Base-by-base conservation (phyloP, 1,139 yeast species). In the Taphrina communis region DNA sequence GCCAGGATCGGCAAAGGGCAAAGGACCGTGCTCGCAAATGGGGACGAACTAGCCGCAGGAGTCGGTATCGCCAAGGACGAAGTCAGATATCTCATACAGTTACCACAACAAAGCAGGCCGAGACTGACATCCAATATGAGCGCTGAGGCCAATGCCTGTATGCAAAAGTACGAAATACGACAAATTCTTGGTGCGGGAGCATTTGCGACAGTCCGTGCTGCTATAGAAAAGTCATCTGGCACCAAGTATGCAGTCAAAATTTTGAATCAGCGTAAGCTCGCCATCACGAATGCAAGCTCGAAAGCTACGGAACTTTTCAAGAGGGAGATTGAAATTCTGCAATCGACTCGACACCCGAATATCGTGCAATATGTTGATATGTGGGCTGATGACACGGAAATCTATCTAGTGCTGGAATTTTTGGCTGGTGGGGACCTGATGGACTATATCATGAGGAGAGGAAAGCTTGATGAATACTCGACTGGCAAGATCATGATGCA, bases 161-260 rank as follows among this genome's bases (percentile, higher is more conserved):
- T 85, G 75, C 86, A 85, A 70, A 89, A 88, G 74, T 94, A 87
- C 77, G 89, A 90, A 17, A 85, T 94, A 41, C 86, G 90, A 71
- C 96, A 89, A 74, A 87, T 90, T 6, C 88, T 94, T 1, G 99
- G 99, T 0, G 95, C 90, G 74, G 99, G 99, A 8, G 98, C 98
- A 6, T 94, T 94, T 83, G 98, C 98, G 2, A 89, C 93, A 0
- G 99, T 94, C 25, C 88, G 91, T 73, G 90, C 90, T 76, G 97
- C 96, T 1, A 86, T 93, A 0, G 95, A 92, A 74, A 82, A 97
- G 70, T 78, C 86, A 6, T 87, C 97, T 0, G 97, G 98, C 11
- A 86, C 88, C 73, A 84, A 92, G 1, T 92, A 82, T 77, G 99
- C 99, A 0, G 96, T 91, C 36, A 94, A 94, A 77, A 90, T 94